Evolutionary conservation across 2,329 filamentous ascomycete species (phyloP).

Genomic region (Colletotrichum navitas): DNA sequence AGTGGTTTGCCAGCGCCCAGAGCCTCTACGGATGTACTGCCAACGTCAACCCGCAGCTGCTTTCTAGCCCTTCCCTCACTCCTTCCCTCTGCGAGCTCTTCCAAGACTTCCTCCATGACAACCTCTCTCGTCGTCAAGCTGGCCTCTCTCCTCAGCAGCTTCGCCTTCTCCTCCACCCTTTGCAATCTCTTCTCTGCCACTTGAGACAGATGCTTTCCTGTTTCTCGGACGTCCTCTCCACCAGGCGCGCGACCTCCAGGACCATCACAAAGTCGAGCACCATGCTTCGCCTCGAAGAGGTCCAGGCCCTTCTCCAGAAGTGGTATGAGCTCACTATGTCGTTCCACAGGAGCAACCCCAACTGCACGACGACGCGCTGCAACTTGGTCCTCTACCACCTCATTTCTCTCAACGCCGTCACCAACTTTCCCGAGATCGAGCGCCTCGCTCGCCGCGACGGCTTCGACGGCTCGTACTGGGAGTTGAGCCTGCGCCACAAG

Average conservation of each 20-base stretch:
- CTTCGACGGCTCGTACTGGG: slow-evolving; percentile 68
- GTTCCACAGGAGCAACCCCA: slow-evolving; percentile 66
- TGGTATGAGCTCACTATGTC: slow-evolving; percentile 76
- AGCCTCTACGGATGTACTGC: slow-evolving; percentile 66
- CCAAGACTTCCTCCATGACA: slow-evolving; percentile 75
- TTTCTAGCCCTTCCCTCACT: slow-evolving; percentile 64
- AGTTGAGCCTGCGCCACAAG: slow-evolving; percentile 68
- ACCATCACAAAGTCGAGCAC: slow-evolving; percentile 71
- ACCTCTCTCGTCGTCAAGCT: slow-evolving; percentile 63
- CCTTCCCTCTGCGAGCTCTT: slow-evolving; percentile 75
- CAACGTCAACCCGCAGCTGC: slow-evolving; percentile 63
- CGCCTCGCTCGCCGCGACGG: slow-evolving; percentile 72
- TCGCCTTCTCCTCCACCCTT: slow-evolving; percentile 75
- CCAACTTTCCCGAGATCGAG: slow-evolving; percentile 77
- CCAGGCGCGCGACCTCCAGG: slow-evolving; percentile 55
- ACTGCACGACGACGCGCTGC: slow-evolving; percentile 71
- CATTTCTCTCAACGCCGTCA: slow-evolving; percentile 76
- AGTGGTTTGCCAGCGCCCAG: slow-evolving; percentile 72
- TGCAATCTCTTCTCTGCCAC: slow-evolving; percentile 75
- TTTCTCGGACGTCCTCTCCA: slow-evolving; percentile 68
- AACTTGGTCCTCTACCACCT: slow-evolving; percentile 79
- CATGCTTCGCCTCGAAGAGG: slow-evolving; percentile 72
- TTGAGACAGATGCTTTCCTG: slow-evolving; percentile 74
- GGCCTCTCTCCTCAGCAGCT: slow-evolving; percentile 67
- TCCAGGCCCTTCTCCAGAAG: slow-evolving; percentile 71